A percentile compares a stretch with the other conserved stretches of the same genome.
phyloP scores from a whole-genome alignment of 208 protist genomes.

The Leishmania tarentolae region DNA sequence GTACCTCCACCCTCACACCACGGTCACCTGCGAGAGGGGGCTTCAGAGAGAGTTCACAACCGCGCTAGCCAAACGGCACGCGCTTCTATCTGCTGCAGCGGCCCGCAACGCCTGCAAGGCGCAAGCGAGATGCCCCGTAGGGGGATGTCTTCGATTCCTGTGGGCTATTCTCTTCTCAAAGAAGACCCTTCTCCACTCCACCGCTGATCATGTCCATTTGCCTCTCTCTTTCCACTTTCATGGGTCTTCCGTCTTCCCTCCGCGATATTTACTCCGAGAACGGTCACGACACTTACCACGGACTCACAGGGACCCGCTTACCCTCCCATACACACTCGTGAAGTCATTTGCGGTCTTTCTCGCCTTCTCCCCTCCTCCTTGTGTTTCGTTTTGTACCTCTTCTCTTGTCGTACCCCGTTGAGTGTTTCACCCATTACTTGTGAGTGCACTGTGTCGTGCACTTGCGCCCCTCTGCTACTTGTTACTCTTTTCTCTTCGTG shows the following conservation, averaged over 20 bases:
- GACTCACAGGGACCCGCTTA: not conserved
- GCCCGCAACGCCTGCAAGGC: not conserved
- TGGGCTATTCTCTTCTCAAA: not conserved
- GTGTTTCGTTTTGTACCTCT: not conserved
- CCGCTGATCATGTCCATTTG: not conserved
- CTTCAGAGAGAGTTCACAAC: not conserved
- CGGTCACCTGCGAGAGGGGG: not conserved
- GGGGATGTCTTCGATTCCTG: not conserved
- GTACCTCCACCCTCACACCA: not conserved
- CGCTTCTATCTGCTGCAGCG: not conserved
- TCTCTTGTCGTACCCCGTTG: not conserved
- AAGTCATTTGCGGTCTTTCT: not conserved
- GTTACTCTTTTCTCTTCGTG: not conserved
- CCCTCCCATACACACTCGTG: conserved; percentile 3
- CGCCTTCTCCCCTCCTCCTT: not conserved
- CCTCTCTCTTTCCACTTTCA: not conserved
- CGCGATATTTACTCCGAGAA: not conserved
- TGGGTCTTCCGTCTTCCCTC: not conserved
- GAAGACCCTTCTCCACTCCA: not conserved
- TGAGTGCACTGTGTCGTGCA: not conserved
- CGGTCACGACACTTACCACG: not conserved
- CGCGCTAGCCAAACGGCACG: not conserved
- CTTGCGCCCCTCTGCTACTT: conserved; percentile 5
- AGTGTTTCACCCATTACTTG: not conserved
- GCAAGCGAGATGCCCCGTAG: not conserved